Percentiles rank a stretch among this genome's conserved stretches.
These are phyloP conservation scores for Malassezia pachydermatis DNA, from an alignment of 1,284 basidiomycete species.

Conservation along the genomic window DNA sequence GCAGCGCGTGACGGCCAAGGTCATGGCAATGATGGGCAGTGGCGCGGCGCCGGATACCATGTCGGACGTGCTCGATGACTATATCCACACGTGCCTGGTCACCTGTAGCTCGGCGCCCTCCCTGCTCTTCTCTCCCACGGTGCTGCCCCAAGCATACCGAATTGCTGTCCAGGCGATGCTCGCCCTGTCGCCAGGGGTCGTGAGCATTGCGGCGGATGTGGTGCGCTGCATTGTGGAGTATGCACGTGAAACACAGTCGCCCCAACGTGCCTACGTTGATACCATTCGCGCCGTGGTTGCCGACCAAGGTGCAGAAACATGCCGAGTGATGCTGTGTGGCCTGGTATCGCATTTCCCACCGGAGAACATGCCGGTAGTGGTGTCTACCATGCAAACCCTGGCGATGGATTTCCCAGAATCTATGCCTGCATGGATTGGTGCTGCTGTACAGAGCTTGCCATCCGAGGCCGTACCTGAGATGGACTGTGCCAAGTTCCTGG, in stretches of 20 bases:
- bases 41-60: slow-evolving; percentile 4
- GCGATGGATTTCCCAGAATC: slow-evolving; percentile 60
- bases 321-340: slow-evolving; percentile 64
- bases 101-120: slow-evolving; percentile 63
- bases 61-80: slow-evolving; percentile 74
- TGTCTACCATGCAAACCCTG: slow-evolving; percentile 66
- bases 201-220: slow-evolving; percentile 70
- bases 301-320: slow-evolving; percentile 64
- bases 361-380: slow-evolving; percentile 64
- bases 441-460: slow-evolving; percentile 64
- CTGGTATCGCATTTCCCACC: slow-evolving; percentile 74
- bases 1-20: slow-evolving; percentile 27
- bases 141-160: slow-evolving; percentile 49
- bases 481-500: slow-evolving; percentile 7
- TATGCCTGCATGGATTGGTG: slow-evolving; percentile 63
- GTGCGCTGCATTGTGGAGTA: slow-evolving; percentile 65
- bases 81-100: slow-evolving; percentile 68
- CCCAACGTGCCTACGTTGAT: slow-evolving; percentile 25
- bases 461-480: slow-evolving; percentile 41
- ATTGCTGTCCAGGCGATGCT: slow-evolving; percentile 28
- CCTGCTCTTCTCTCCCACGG: slow-evolving; percentile 52
- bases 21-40: slow-evolving; percentile 13
- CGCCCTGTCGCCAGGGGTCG: slow-evolving; percentile 56
- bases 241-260: slow-evolving; percentile 23
- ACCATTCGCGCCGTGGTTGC: slow-evolving; percentile 62